Evolutionary conservation across 2,329 filamentous ascomycete genomes (phyloP).

Genomic region (Trichoderma lentiforme): DNA sequence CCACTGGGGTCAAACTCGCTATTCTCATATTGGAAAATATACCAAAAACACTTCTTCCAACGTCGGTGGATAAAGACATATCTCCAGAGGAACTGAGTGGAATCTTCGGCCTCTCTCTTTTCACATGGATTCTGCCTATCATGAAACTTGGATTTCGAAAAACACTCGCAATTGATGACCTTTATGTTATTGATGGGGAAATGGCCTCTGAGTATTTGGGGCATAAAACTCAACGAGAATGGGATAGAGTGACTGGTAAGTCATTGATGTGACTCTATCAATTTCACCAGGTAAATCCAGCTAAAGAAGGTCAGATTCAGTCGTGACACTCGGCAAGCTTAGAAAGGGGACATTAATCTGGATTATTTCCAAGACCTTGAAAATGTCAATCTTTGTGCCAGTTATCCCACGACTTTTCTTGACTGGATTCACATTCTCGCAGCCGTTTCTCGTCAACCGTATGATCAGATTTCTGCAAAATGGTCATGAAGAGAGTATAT

Average conservation of each 20-base stretch:
- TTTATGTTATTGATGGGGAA: background rate
- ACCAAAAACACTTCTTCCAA: background rate
- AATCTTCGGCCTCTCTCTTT: background rate
- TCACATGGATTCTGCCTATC: background rate
- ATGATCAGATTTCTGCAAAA: background rate
- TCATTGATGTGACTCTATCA: background rate
- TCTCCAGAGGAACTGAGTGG: background rate
- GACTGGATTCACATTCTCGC: background rate
- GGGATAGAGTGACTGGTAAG: background rate
- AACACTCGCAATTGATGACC: background rate
- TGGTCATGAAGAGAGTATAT: background rate
- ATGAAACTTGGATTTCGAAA: background rate
- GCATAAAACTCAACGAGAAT: background rate
- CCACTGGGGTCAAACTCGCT: background rate
- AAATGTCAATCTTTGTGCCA: background rate
- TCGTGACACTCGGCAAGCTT: background rate
- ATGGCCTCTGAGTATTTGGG: background rate
- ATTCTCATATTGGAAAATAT: background rate
- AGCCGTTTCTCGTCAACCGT: background rate
- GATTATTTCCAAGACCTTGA: background rate
- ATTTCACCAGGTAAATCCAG: background rate
- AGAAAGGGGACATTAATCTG: background rate
- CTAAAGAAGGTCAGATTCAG: background rate
- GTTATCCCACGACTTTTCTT: background rate
- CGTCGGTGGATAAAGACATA: background rate